Conservation (phyloP, 1,284 basidiomycete genomes). For the Trichosporon ovoides region DNA sequence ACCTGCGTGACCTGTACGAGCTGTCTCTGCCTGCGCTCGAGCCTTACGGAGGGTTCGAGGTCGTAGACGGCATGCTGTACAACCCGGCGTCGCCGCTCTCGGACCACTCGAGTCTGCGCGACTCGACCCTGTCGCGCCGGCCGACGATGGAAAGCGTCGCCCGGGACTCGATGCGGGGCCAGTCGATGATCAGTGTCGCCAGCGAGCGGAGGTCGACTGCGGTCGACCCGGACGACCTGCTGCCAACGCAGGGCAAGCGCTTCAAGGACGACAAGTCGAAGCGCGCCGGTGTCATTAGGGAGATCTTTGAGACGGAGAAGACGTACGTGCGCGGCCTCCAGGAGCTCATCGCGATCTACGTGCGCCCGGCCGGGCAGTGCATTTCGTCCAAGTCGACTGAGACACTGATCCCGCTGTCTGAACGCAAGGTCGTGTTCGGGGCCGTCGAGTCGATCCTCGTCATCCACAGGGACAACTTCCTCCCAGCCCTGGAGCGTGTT, state of each 20-base stretch:
- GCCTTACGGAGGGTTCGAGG: slow-evolving; percentile 43
- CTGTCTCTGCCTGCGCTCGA: slow-evolving; percentile 51
- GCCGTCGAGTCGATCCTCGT: slow-evolving; percentile 84
- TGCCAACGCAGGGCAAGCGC: slow-evolving; percentile 61
- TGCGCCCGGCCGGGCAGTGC: slow-evolving; percentile 73
- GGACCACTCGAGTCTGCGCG: slow-evolving; percentile 3
- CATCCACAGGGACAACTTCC: slow-evolving; percentile 86
- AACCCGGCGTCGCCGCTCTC: neutral
- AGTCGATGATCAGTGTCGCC: slow-evolving; percentile 23
- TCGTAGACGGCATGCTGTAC: slow-evolving; percentile 19
- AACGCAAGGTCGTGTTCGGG: slow-evolving; percentile 87
- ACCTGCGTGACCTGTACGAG: slow-evolving; percentile 91
- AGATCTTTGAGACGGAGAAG: slow-evolving; percentile 89
- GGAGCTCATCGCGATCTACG: slow-evolving; percentile 92
- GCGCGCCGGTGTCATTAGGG: slow-evolving; percentile 69
- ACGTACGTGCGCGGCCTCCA: slow-evolving; percentile 90
- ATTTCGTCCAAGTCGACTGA: slow-evolving; percentile 62
- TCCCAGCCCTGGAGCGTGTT: slow-evolving; percentile 78
- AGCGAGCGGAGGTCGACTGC: slow-evolving; percentile 20
- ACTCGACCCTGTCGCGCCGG: slow-evolving; percentile 10
- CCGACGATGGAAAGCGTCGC: neutral
- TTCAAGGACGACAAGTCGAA: slow-evolving; percentile 82
- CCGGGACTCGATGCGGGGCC: slow-evolving; percentile 12
- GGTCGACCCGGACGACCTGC: slow-evolving; percentile 1
- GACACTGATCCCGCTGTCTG: slow-evolving; percentile 58